Evolutionary conservation across 2,329 filamentous ascomycete species (phyloP).

Genomic region (Phialophora expanda): DNA sequence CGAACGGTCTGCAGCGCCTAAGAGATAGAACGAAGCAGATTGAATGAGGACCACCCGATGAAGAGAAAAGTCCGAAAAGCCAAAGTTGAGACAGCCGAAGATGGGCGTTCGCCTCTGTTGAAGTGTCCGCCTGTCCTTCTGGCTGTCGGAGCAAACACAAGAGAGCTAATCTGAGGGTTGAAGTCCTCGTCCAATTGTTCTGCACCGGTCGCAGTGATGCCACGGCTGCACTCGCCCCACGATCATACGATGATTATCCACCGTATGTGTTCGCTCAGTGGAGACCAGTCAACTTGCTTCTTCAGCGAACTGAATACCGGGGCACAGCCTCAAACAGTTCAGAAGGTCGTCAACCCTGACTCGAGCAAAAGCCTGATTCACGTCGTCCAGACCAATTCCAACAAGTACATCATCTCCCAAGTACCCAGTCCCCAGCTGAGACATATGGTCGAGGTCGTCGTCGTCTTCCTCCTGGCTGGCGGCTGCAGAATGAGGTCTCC

Average conservation of each 20-base stretch:
- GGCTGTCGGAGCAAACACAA: slow-evolving; percentile 30
- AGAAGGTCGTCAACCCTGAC: slow-evolving; percentile 44
- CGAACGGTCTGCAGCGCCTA: background rate
- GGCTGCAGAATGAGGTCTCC: slow-evolving; percentile 33
- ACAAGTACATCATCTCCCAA: slow-evolving; percentile 50
- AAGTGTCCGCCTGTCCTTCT: slow-evolving; percentile 17
- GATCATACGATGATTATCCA: background rate
- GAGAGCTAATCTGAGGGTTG: slow-evolving; percentile 33
- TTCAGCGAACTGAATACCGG: slow-evolving; percentile 20
- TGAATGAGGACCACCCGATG: slow-evolving; percentile 27
- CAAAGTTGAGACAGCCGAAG: slow-evolving; percentile 38
- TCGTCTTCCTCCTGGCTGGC: slow-evolving; percentile 22
- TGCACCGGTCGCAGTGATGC: background rate
- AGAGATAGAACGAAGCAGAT: background rate
- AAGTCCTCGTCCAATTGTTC: slow-evolving; percentile 5
- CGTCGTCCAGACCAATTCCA: slow-evolving; percentile 48
- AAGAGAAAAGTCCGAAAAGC: slow-evolving; percentile 37
- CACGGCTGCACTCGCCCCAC: background rate
- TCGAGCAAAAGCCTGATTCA: slow-evolving; percentile 44
- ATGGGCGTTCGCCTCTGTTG: background rate
- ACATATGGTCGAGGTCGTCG: slow-evolving; percentile 41
- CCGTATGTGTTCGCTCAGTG: background rate
- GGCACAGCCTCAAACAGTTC: slow-evolving; percentile 46
- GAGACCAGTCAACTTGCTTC: background rate
- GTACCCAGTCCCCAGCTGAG: slow-evolving; percentile 45